These are phyloP conservation scores for Alternaria solani DNA, from an alignment of 2,329 filamentous ascomycete species.

Conservation along the genomic window DNA sequence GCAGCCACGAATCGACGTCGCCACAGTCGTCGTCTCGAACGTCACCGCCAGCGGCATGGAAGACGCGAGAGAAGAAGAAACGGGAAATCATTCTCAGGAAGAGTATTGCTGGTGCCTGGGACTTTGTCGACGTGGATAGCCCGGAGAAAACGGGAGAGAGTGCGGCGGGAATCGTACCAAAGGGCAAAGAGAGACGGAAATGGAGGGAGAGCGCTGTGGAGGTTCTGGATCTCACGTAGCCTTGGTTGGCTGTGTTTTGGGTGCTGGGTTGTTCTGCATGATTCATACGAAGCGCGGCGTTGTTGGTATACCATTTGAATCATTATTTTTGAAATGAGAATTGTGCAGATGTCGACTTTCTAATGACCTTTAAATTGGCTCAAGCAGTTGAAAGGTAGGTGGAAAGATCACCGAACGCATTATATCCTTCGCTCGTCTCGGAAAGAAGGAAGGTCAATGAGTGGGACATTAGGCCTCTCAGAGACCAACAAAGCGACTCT, in stretches of 20 bases:
- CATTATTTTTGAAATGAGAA: background rate
- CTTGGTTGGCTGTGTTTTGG: background rate
- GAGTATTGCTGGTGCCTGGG: constrained; percentile 46
- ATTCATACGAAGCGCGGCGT: background rate
- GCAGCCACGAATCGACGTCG: constrained; percentile 20
- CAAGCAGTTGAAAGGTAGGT: no score
- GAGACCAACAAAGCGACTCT: no score
- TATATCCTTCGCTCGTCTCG: background rate
- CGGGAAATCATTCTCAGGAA: constrained; percentile 41
- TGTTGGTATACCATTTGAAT: background rate
- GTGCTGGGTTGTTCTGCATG: background rate
- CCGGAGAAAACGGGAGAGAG: constrained; percentile 12
- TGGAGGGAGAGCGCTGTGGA: constrained; percentile 51
- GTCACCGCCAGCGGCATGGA: constrained; percentile 40
- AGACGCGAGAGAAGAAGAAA: constrained; percentile 41
- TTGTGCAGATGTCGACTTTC: no score
- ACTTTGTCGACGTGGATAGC: constrained; percentile 39
- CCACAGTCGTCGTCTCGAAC: background rate
- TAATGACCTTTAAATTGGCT: no score
- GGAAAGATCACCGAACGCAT: no score
- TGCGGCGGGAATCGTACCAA: constrained; percentile 8
- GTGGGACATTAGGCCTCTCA: no score
- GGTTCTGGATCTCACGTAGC: constrained; percentile 44
- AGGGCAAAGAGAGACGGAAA: constrained; percentile 37
- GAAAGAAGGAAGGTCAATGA: no score